These are phyloP conservation scores for Metschnikowia kofuensis DNA, from an alignment of 805 yeast species.

Conservation along the genomic window DNA sequence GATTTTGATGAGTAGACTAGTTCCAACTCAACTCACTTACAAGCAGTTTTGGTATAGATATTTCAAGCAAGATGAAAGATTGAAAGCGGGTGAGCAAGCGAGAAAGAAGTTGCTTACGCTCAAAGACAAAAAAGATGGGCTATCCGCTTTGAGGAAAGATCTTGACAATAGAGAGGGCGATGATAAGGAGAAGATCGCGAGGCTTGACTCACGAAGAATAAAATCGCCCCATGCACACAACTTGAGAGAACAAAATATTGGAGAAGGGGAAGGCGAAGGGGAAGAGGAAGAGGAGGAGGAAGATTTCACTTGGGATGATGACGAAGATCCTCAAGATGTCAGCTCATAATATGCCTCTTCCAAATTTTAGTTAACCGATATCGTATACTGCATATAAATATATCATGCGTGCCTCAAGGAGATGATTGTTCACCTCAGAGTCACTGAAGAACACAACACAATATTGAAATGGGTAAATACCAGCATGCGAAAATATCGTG, in stretches of 20 bases:
- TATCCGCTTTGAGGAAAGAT: too few species aligned
- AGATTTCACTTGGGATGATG: slow-evolving; percentile 9
- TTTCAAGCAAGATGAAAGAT: slow-evolving; percentile 49
- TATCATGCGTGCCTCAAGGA: not conserved
- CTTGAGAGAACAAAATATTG: too few species aligned
- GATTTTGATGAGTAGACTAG: slow-evolving; percentile 56
- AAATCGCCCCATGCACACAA: too few species aligned
- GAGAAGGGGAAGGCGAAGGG: slow-evolving; percentile 33
- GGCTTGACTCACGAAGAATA: too few species aligned
- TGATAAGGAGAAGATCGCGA: slow-evolving; percentile 35
- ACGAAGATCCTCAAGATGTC: not conserved
- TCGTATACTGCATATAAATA: not conserved
- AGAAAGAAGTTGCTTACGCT: slow-evolving; percentile 58
- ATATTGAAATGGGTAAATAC: not conserved
- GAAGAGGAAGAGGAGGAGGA: slow-evolving; percentile 45
- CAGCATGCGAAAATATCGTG: not conserved
- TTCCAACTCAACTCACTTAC: slow-evolving; percentile 61
- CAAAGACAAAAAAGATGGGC: slow-evolving; percentile 21
- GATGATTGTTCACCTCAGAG: too few species aligned
- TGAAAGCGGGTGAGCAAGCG: slow-evolving; percentile 60
- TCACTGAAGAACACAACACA: not conserved
- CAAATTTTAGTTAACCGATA: not conserved
- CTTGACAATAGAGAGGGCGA: not conserved
- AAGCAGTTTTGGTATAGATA: slow-evolving; percentile 74
- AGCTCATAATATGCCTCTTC: not conserved